These are phyloP conservation scores for Cystofilobasidium capitatum DNA, from an alignment of 768 basidiomycete species.

Conservation along the genomic window DNA sequence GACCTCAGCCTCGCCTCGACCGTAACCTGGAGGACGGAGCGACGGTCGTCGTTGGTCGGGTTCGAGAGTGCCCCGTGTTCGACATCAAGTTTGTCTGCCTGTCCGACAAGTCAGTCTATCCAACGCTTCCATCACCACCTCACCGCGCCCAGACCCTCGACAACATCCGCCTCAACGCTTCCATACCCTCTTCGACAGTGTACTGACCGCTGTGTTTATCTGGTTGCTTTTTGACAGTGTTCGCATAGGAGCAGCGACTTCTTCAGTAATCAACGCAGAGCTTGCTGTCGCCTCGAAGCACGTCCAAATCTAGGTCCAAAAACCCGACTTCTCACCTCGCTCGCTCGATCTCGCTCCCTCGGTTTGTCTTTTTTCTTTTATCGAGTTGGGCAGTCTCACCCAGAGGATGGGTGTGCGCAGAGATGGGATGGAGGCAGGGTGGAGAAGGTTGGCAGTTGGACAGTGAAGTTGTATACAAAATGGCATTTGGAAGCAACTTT, in stretches of 20 bases:
- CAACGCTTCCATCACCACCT: not conserved
- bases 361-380: no score
- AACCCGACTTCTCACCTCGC: no score
- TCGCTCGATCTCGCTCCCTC: no score
- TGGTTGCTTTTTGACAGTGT: conserved; percentile 58
- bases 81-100: conserved; percentile 59
- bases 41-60: conserved; percentile 79
- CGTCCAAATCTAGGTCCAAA: conserved; percentile 3
- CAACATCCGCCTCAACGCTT: not conserved
- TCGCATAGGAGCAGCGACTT: conserved; percentile 89
- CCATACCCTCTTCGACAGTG: not conserved
- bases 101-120: not conserved
- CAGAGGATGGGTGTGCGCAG: no score
- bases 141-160: no score
- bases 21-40: conserved; percentile 82
- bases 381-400: no score
- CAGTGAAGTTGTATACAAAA: no score
- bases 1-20: conserved; percentile 90
- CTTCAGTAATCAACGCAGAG: conserved; percentile 93
- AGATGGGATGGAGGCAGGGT: no score
- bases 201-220: no score
- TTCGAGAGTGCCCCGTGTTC: conserved; percentile 79
- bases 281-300: conserved; percentile 17
- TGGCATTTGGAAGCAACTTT: no score
- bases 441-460: no score